phyloP scores from a whole-genome alignment of 1,139 yeast genomes.

The Suhomyces maxii region DNA sequence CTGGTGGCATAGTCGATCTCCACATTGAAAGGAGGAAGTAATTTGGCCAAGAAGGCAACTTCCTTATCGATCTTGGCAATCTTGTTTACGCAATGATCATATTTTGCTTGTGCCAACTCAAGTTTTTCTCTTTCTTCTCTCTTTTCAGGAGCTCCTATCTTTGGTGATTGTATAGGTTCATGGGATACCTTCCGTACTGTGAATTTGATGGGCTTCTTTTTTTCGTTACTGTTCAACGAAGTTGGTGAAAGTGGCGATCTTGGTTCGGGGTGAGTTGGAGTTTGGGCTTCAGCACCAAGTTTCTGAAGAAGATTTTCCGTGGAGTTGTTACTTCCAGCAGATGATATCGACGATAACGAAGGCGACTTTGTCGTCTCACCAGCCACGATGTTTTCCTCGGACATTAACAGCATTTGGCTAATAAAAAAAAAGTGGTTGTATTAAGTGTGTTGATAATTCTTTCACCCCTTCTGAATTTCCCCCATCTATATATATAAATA shows the following conservation, averaged over 20 bases:
- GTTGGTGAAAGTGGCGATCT: slow-evolving; percentile 9
- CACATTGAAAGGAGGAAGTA: slow-evolving; percentile 49
- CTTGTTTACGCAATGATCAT: slow-evolving; percentile 35
- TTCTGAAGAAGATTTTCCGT: slow-evolving; percentile 34
- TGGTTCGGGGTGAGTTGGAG: slow-evolving; percentile 1
- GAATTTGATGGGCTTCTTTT: slow-evolving; percentile 38
- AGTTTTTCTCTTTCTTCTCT: slow-evolving; percentile 14
- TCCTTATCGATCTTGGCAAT: slow-evolving; percentile 45
- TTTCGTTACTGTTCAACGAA: slow-evolving; percentile 6
- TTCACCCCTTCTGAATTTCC: no score
- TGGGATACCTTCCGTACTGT: slow-evolving; percentile 46
- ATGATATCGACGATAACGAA: slow-evolving; percentile 28
- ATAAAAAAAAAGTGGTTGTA: no score
- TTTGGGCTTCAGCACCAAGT: slow-evolving; percentile 13
- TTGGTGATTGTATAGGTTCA: slow-evolving; percentile 24
- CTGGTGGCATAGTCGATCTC: slow-evolving; percentile 48
- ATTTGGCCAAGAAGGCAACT: slow-evolving; percentile 37
- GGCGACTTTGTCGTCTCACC: slow-evolving; percentile 12
- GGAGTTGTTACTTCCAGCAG: slow-evolving; percentile 29
- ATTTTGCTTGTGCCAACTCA: slow-evolving; percentile 34
- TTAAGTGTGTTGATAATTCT: no score
- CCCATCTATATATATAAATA: no score
- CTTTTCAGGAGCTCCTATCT: slow-evolving; percentile 6
- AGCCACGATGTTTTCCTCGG: background rate
- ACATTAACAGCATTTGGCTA: background rate